Evolutionary conservation across 2,329 filamentous ascomycete species (phyloP).

Genomic region (Mariannaea sp.): DNA sequence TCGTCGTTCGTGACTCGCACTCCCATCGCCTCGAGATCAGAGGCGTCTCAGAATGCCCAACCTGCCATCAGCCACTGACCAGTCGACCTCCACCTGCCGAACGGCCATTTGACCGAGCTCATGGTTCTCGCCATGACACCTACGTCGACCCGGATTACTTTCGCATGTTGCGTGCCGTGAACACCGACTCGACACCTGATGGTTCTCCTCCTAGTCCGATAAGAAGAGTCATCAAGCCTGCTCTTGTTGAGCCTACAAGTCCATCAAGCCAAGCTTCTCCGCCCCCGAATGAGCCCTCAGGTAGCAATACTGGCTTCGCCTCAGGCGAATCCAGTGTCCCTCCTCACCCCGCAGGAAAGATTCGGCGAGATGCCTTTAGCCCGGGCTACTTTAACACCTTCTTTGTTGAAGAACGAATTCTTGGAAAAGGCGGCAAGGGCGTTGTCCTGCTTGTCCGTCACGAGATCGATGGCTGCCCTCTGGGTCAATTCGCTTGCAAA

Average conservation of each 20-base stretch:
- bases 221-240: conserved; percentile 56
- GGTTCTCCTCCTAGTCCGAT: conserved; percentile 58
- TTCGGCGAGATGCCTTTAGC: conserved; percentile 85
- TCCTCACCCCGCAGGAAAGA: conserved; percentile 65
- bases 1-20: conserved; percentile 86
- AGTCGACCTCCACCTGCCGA: conserved; percentile 49
- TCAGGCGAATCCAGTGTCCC: conserved; percentile 56
- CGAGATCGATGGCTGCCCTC: conserved; percentile 82
- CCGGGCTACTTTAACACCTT: conserved; percentile 92
- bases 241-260: conserved; percentile 36
- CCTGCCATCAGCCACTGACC: conserved; percentile 77
- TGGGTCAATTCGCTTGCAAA: conserved; percentile 96
- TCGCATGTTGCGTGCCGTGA: conserved; percentile 76
- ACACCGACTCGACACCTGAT: conserved; percentile 51
- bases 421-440: conserved; percentile 91
- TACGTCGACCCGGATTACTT: conserved; percentile 95
- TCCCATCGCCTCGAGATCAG: conserved; percentile 86
- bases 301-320: conserved; percentile 53
- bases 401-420: conserved; percentile 84
- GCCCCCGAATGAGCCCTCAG: conserved; percentile 31
- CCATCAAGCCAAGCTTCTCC: conserved; percentile 22
- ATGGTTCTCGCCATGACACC: conserved; percentile 54
- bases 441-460: conserved; percentile 94
- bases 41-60: conserved; percentile 81
- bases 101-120: conserved; percentile 52